These are phyloP conservation scores for Paecilomyces dactylethromorphus DNA, from an alignment of 2,329 filamentous ascomycete species.

Conservation along the genomic window DNA sequence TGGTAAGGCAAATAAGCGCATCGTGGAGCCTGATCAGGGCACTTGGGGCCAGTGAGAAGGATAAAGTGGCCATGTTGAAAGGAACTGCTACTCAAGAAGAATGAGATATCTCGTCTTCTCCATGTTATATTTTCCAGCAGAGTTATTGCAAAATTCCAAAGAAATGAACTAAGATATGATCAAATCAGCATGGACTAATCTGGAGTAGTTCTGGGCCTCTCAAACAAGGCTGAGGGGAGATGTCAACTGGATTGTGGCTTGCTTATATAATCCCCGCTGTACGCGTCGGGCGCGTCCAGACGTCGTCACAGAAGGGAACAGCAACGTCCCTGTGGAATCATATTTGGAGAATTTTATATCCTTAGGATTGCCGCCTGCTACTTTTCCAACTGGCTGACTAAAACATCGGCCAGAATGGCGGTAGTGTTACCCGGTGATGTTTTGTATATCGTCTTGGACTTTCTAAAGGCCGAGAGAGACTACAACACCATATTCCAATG, in stretches of 20 bases:
- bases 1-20: constrained; percentile 52
- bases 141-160: not conserved
- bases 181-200: not conserved
- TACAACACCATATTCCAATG: constrained; percentile 22
- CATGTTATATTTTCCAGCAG: not conserved
- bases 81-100: not conserved
- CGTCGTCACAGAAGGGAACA: not conserved
- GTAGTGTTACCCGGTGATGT: constrained; percentile 16
- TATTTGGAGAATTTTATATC: not conserved
- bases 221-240: not conserved
- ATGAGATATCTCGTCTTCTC: not conserved
- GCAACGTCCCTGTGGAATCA: not conserved
- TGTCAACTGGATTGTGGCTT: not conserved
- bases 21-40: constrained; percentile 54
- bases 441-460: constrained; percentile 19
- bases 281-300: constrained; percentile 4
- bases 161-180: not conserved
- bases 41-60: constrained; percentile 51
- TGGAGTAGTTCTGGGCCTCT: not conserved
- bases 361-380: not conserved
- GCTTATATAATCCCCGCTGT: constrained; percentile 2
- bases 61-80: constrained; percentile 27
- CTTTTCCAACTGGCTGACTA: not conserved
- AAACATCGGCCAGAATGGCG: constrained; percentile 8
- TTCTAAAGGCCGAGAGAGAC: constrained; percentile 16